These are phyloP conservation scores for Hawksworthiomyces lignivorus DNA, from an alignment of 2,329 filamentous ascomycete species.

Conservation along the genomic window DNA sequence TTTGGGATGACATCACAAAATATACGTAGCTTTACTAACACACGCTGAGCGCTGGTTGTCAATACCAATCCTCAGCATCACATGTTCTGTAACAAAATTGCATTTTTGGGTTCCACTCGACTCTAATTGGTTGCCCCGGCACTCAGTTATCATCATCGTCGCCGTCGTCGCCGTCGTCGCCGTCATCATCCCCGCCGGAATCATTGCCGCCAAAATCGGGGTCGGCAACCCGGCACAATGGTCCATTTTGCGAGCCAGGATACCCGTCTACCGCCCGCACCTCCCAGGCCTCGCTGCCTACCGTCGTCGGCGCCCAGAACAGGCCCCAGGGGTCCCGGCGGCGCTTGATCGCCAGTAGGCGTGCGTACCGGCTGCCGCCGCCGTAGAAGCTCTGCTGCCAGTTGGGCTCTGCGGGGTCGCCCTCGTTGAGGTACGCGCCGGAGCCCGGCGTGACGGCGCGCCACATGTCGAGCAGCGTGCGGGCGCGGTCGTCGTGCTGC, in stretches of 20 bases:
- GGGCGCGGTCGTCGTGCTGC: constrained; percentile 10
- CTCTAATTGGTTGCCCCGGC: too few species aligned
- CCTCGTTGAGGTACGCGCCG: constrained; percentile 33
- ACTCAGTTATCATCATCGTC: not conserved
- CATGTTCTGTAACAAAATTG: too few species aligned
- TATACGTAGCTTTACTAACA: too few species aligned
- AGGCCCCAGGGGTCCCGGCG: constrained; percentile 30
- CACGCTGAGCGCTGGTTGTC: too few species aligned
- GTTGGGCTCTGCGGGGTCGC: constrained; percentile 28
- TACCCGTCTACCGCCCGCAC: constrained; percentile 11
- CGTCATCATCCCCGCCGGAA: not conserved
- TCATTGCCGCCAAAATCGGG: constrained; percentile 1
- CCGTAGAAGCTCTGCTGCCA: constrained; percentile 29
- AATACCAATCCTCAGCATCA: too few species aligned
- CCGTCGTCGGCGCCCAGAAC: constrained; percentile 21
- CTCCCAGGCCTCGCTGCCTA: constrained; percentile 13
- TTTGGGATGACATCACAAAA: too few species aligned
- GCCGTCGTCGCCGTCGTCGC: not conserved
- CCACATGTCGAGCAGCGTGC: constrained; percentile 13
- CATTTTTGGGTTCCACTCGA: too few species aligned
- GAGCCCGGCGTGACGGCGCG: constrained; percentile 22
- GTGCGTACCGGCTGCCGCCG: constrained; percentile 22
- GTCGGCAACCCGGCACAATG: constrained; percentile 7
- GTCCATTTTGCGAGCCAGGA: constrained; percentile 11
- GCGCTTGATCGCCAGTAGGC: constrained; percentile 29